Base-by-base conservation (phyloP, 257 asterid species). In the Penstemon eatonii region DNA sequence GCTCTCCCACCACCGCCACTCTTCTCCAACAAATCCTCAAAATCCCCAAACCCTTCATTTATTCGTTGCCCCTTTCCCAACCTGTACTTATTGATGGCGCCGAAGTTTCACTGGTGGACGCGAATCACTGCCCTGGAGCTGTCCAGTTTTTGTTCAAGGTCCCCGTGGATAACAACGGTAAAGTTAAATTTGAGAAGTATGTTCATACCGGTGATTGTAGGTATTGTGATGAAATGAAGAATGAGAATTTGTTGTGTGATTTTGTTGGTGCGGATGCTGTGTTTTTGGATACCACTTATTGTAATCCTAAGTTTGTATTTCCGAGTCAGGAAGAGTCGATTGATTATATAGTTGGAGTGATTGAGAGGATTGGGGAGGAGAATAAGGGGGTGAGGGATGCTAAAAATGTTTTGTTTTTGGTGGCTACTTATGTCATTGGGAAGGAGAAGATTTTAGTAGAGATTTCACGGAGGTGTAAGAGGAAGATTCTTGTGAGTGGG, bases 81-180 rank as follows among this genome's bases (percentile, higher is more conserved):
- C 55, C 70, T 2, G 75, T 92, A 8, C 7, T 81, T 3, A 81
- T 92, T 0, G 98, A 92, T 63, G 96, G 93, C 42, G 68, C 84
- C 12, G 91, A 87, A 63, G 86, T 90, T 18, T 73, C 44, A 41
- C 80, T 88, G 3, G 63, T 88, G 7, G 96, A 92, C 65, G 98
- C 98, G 7, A 92, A 92, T 72, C 97, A 92, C 80, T 92, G 97
- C 78, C 98, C 98, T 0, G 98, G 98, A 15, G 98, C 98, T 12
- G 97, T 92, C 50, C 96, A 90, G 67, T 87, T 90, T 61, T 60
- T 92, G 74, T 90, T 92, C 75, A 90, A 83, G 79, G 82, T 86
- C 50, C 89, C 88, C 1, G 81, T 65, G 18, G 38, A 40, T 38
- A 13, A 15, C 54, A 70, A 69, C n/a, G 47, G 15, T 77, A 25